Evolutionary conservation across 768 basidiomycete species (phyloP).

Genomic region (Calocybe gangraenosa): DNA sequence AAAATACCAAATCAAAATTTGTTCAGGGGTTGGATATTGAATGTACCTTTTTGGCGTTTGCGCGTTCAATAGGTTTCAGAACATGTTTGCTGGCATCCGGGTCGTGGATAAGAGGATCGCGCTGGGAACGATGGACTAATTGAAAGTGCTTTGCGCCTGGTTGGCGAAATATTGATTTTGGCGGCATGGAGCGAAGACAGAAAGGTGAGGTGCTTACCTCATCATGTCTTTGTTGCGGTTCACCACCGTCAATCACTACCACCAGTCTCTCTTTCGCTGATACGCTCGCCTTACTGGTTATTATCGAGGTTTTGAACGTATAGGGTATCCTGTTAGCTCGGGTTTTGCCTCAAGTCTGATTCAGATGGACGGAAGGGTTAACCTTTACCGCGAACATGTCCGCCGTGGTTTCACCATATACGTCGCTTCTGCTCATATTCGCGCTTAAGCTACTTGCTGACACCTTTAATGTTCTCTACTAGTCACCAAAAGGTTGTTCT

Average conservation of each 20-base stretch:
- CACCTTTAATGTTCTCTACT: conserved; percentile 55
- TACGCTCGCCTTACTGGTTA: conserved; percentile 7
- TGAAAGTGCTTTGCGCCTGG: conserved; percentile 93
- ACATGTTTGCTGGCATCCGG: conserved; percentile 86
- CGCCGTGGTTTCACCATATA: conserved; percentile 90
- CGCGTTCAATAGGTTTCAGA: conserved; percentile 76
- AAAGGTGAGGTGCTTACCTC: conserved; percentile 30
- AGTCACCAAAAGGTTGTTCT: conserved; percentile 95
- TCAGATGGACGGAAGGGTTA: conserved; percentile 45
- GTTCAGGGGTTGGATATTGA: conserved; percentile 8
- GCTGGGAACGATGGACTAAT: conserved; percentile 92
- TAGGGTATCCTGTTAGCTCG: conserved; percentile 22
- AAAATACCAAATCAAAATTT: conserved; percentile 15
- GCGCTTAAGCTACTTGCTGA: conserved; percentile 30
- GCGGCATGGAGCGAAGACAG: conserved; percentile 47
- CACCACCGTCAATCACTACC: conserved; percentile 14
- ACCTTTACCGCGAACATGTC: conserved; percentile 72
- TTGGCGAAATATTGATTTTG: conserved; percentile 85
- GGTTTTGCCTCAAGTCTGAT: conserved; percentile 16
- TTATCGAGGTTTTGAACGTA: conserved; percentile 11
- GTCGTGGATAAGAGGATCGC: conserved; percentile 94
- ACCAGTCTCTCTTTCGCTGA: conserved; percentile 12
- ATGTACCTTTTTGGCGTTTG: conserved; percentile 63
- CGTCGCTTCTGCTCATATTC: conserved; percentile 41
- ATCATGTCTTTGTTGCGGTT: conserved; percentile 20